Evolutionary conservation across 352 stramenopile species (phyloP).

Genomic region (Phytophthora tentaculata): DNA sequence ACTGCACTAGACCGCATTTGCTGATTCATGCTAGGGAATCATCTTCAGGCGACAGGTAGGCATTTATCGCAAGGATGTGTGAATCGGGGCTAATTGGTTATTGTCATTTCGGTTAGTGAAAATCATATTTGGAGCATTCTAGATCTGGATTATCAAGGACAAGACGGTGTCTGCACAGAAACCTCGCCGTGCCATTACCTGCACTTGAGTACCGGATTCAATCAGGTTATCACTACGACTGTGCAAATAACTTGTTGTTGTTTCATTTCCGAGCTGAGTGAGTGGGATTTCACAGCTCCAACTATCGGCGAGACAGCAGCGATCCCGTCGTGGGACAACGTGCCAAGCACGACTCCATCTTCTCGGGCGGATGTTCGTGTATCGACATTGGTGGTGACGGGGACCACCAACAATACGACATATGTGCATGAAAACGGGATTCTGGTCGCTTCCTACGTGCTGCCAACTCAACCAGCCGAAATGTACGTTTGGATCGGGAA

Average conservation of each 20-base stretch:
- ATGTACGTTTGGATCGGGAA: slow-evolving; percentile 49
- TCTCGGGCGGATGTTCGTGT: slow-evolving; percentile 20
- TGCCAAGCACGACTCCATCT: not conserved
- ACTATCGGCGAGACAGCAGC: not conserved
- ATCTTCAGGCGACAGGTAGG: slow-evolving; percentile 17
- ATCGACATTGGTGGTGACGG: slow-evolving; percentile 47
- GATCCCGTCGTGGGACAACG: slow-evolving; percentile 15
- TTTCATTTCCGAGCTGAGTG: slow-evolving; percentile 33
- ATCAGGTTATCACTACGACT: not conserved
- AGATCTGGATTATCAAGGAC: slow-evolving; percentile 8
- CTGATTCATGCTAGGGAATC: slow-evolving; percentile 29
- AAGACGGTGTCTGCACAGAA: not conserved
- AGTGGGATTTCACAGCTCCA: slow-evolving; percentile 25
- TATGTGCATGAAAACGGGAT: slow-evolving; percentile 56
- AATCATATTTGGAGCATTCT: slow-evolving; percentile 30
- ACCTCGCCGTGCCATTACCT: slow-evolving; percentile 29
- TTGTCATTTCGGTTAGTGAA: slow-evolving; percentile 8
- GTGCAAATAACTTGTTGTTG: slow-evolving; percentile 41
- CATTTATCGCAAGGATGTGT: not conserved
- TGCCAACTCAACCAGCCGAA: slow-evolving; percentile 40
- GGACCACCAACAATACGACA: slow-evolving; percentile 52
- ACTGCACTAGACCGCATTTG: slow-evolving; percentile 32
- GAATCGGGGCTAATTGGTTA: no score
- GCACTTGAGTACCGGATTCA: not conserved
- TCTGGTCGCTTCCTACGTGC: slow-evolving; percentile 49